Base-by-base conservation (phyloP, 2,329 filamentous ascomycete species). In the Pseudogymnoascus sp. region DNA sequence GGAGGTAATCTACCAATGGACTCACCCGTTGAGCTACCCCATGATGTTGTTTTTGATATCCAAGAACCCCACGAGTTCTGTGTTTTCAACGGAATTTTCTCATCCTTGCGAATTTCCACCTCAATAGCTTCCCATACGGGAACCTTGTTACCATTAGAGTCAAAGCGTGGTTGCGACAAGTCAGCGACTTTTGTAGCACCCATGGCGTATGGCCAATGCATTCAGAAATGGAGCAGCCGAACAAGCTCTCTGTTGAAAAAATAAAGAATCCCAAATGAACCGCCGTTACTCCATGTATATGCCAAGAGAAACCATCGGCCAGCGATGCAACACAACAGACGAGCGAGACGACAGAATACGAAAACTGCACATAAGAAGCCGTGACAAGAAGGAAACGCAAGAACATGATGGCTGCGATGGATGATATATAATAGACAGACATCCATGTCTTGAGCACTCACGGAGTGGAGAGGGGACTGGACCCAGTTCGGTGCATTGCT, bases 11-110 rank as follows among this genome's bases (percentile, higher is more conserved):
- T 55, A 55, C 41, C 13, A 48, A 15, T 42, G 33, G 5, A n/a
- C n/a, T 9, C 29, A 35, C 21, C n/a, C 29, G 3, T 35, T 21
- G 29, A 13, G 29, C 29, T 55, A 17, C n/a, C 48, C 48, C 48
- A 55, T 55, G 48, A 55, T 7, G 29, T 55, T 33, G 29, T 55
- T 55, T 33, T 55, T 55, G 48, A 55, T 55, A 55, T 55, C 48
- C 15, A 55, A 21, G 48, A 55, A 33, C 15, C 15, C 29, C 48
- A 55, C 4, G 48, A 55, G 13, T 17, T 17, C 48, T 55, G 48
- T 10, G 17, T 55, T 55, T 55, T 55, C 48, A 55, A 35, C 9
- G 9, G 5, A 21, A 4, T 21, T 15, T 55, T 55, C n/a, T 33
- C 48, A 33, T 55, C 48, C 29, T 55, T 55, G 17, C 58, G 13